Conservation (phyloP, 192 early-diverging fungal genomes). For the Glomus cerebriforme region DNA sequence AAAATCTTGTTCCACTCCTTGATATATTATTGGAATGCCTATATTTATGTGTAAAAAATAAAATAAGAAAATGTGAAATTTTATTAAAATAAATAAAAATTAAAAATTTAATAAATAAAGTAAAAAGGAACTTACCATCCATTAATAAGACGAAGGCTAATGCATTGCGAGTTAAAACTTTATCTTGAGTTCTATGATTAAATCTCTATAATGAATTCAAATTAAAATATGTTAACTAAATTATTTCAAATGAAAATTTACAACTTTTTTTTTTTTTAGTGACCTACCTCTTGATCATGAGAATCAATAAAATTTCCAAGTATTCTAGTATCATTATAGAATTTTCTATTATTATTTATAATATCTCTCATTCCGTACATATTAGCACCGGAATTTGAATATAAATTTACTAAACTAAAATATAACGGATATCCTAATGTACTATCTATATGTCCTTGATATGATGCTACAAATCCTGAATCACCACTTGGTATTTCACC, state of each 20-base stretch:
- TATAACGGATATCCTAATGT: slow-evolving; percentile 36
- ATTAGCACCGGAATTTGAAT: slow-evolving; percentile 11
- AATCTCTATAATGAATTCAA: slow-evolving; percentile 16
- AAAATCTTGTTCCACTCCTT: slow-evolving; percentile 37
- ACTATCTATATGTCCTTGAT: slow-evolving; percentile 29
- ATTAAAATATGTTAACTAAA: no score
- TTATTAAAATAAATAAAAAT: no score
- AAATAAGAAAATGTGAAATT: no score
- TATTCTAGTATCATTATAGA: slow-evolving; percentile 19
- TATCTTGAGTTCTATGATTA: slow-evolving; percentile 20
- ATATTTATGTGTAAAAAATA: neutral
- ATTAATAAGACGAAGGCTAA: slow-evolving; percentile 28
- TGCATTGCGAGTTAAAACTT: slow-evolving; percentile 32
- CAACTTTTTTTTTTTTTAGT: no score
- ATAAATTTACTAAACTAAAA: slow-evolving; percentile 7
- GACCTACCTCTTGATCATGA: slow-evolving; percentile 24
- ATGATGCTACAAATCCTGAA: slow-evolving; percentile 19
- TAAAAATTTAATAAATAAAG: neutral
- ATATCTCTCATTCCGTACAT: slow-evolving; percentile 14
- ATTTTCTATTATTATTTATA: neutral
- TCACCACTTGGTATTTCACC: slow-evolving; percentile 37
- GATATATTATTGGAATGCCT: slow-evolving; percentile 36
- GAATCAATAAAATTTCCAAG: slow-evolving; percentile 37
- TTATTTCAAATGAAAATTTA: no score
- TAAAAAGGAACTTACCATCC: neutral